Conservation (phyloP, 345 rosid genomes). For the Eucalyptus pauciflora region DNA sequence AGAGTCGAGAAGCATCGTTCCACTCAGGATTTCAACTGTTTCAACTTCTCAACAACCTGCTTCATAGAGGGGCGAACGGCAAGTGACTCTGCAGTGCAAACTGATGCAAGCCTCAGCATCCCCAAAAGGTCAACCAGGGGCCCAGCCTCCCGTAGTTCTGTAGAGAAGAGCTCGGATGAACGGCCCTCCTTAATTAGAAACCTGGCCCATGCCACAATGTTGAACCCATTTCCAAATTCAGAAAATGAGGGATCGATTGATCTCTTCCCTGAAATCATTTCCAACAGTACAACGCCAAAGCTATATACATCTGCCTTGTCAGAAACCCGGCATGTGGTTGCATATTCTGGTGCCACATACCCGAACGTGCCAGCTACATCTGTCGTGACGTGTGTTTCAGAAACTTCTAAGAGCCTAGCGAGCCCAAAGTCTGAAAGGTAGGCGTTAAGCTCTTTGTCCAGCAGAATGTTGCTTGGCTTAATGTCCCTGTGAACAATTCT, state of each 20-base stretch:
- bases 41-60: constrained; percentile 41
- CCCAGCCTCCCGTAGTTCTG: constrained; percentile 38
- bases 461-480: constrained; percentile 64
- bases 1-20: neutral
- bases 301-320: constrained; percentile 73
- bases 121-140: constrained; percentile 33
- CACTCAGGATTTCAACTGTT: constrained; percentile 31
- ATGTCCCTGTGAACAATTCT: constrained; percentile 67
- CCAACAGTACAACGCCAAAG: constrained; percentile 52
- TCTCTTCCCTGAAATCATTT: constrained; percentile 52
- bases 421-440: constrained; percentile 66
- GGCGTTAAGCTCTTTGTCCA: constrained; percentile 51
- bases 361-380: constrained; percentile 74
- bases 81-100: constrained; percentile 46
- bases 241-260: constrained; percentile 67
- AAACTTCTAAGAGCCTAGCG: constrained; percentile 59
- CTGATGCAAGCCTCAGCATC: constrained; percentile 37
- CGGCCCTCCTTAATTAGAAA: constrained; percentile 47
- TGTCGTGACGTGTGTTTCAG: constrained; percentile 62
- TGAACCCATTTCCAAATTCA: constrained; percentile 50
- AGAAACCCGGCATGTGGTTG: constrained; percentile 62
- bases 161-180: constrained; percentile 26
- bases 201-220: constrained; percentile 56
- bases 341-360: constrained; percentile 72
- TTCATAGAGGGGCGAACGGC: constrained; percentile 44